These are phyloP conservation scores for Pestalotiopsis fici DNA, from an alignment of 2,329 filamentous ascomycete species.

Conservation along the genomic window DNA sequence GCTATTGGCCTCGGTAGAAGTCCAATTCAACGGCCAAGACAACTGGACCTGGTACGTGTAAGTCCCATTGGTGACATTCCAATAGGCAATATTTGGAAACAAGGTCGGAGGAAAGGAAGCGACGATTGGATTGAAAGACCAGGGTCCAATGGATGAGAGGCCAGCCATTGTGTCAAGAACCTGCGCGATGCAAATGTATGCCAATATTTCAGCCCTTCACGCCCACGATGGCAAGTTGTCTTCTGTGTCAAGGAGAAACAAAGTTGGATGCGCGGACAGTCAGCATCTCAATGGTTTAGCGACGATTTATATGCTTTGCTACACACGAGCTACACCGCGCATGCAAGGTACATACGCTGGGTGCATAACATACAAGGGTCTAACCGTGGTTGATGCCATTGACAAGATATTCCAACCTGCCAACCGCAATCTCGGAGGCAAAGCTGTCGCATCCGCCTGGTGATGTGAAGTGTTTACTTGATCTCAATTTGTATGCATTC, in stretches of 20 bases:
- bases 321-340: not conserved
- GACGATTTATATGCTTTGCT: not conserved
- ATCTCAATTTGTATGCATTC: too few relatives aligned
- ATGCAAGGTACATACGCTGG: slow-evolving; percentile 4
- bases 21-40: slow-evolving; percentile 18
- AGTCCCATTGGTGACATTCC: slow-evolving; percentile 15
- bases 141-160: slow-evolving; percentile 5
- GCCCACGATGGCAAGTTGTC: not conserved
- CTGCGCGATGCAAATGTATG: not conserved
- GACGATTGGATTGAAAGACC: slow-evolving; percentile 15
- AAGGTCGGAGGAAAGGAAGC: slow-evolving; percentile 12
- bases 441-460: too few relatives aligned
- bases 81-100: slow-evolving; percentile 15
- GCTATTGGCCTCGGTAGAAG: not conserved
- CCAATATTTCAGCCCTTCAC: not conserved
- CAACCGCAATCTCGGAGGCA: too few relatives aligned
- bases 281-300: not conserved
- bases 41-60: slow-evolving; percentile 15
- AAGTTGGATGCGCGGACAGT: not conserved
- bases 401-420: too few relatives aligned
- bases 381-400: not conserved
- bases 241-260: not conserved
- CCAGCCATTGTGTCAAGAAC: not conserved
- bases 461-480: too few relatives aligned
- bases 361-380: not conserved